These are phyloP conservation scores for Otatea glauca DNA, from an alignment of 176 grass and related monocot genomes.

Conservation along the genomic window DNA sequence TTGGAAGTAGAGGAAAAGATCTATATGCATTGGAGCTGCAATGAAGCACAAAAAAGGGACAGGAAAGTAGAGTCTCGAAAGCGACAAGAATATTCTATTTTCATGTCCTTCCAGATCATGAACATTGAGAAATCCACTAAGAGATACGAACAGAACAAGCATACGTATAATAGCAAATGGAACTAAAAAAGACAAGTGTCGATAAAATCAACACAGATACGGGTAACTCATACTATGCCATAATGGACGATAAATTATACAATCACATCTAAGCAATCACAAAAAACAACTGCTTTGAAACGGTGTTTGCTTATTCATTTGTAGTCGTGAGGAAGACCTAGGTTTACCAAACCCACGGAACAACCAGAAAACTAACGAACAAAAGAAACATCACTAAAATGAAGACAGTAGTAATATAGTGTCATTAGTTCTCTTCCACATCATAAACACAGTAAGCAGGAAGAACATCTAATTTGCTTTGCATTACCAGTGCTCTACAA, in stretches of 20 bases:
- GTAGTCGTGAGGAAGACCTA: neutral
- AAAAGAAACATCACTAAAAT: slow-evolving; percentile 1
- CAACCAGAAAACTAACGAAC: slow-evolving; percentile 36
- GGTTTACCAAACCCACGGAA: neutral
- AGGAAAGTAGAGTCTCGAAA: slow-evolving; percentile 17
- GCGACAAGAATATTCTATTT: slow-evolving; percentile 27
- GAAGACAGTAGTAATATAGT: neutral
- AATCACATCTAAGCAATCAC: neutral
- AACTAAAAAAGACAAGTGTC: neutral
- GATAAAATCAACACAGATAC: neutral
- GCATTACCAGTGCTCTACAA: neutral
- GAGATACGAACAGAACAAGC: neutral
- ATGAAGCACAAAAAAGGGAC: neutral
- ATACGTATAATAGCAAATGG: neutral
- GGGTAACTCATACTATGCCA: neutral
- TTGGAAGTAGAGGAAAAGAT: neutral
- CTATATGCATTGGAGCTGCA: neutral
- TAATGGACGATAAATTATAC: neutral
- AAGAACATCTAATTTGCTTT: neutral
- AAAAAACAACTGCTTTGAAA: neutral
- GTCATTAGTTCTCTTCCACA: neutral
- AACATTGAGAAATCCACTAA: slow-evolving; percentile 29
- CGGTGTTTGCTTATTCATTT: neutral
- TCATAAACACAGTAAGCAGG: neutral
- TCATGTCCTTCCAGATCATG: slow-evolving; percentile 22